phyloP scores from a whole-genome alignment of 2,329 filamentous ascomycete species.

The Aschersonia sp. region DNA sequence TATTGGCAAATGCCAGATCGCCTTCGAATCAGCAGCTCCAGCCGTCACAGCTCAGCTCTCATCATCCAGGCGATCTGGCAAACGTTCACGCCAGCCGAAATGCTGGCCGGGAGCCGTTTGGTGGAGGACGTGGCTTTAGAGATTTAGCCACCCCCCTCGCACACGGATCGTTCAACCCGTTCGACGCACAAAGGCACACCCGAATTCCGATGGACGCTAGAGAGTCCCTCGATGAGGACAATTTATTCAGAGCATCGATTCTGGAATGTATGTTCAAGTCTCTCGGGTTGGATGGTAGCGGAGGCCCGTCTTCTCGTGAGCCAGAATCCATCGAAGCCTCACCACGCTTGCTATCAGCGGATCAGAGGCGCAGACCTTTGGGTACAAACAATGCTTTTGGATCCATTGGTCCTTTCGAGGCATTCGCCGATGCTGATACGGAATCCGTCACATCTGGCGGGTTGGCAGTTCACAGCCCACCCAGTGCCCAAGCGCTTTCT shows the following conservation, averaged over 20 bases:
- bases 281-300: slow-evolving; percentile 62
- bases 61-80: slow-evolving; percentile 61
- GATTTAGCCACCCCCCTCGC: slow-evolving; percentile 30
- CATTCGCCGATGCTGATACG: slow-evolving; percentile 62
- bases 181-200: slow-evolving; percentile 33
- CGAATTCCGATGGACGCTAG: slow-evolving; percentile 49
- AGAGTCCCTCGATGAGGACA: slow-evolving; percentile 77
- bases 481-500: slow-evolving; percentile 50
- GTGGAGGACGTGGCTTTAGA: slow-evolving; percentile 8
- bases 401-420: slow-evolving; percentile 72
- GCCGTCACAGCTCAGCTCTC: slow-evolving; percentile 29
- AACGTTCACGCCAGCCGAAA: slow-evolving; percentile 59
- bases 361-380: slow-evolving; percentile 61
- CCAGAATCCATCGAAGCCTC: slow-evolving; percentile 70
- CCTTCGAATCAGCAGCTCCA: slow-evolving; percentile 21
- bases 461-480: slow-evolving; percentile 42
- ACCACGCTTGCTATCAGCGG: slow-evolving; percentile 69
- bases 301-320: slow-evolving; percentile 45
- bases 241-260: slow-evolving; percentile 76
- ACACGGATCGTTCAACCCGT: slow-evolving; percentile 39
- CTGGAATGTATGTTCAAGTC: slow-evolving; percentile 93
- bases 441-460: slow-evolving; percentile 70
- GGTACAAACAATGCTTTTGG: slow-evolving; percentile 64
- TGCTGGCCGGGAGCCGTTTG: slow-evolving; percentile 27
- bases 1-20: slow-evolving; percentile 24